Evolutionary conservation across 768 basidiomycete species (phyloP), one percentile per base, ranked within the genome.

Genomic region (Boletellus emodensis): DNA sequence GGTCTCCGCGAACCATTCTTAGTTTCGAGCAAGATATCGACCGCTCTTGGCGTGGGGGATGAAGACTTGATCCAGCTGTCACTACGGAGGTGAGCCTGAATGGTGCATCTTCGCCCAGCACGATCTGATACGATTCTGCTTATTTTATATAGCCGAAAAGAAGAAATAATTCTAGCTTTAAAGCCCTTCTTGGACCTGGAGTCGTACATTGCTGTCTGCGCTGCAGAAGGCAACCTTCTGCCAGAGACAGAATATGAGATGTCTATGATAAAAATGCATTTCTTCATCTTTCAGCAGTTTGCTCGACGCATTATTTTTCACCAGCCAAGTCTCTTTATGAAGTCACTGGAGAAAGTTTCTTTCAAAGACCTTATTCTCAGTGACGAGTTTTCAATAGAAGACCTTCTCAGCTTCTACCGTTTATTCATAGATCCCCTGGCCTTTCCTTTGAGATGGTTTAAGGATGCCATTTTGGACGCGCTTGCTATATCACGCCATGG

Each of bases 351-450:
- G 13, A 70, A 58, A 35, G 69, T 66, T 3, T 71, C 68, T 13
- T 58, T 71, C 44, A 59, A 59, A 40, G 68, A 71, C 42, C 44
- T 71, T n/a, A 34, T 70, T 18, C 54, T 70, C 36, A 60, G 63
- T 26, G 60, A 71, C 3, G 61, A 68, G 28, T 68, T 71, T 40
- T 53, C 60, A 0, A 26, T 53, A 0, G 64, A 63, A 5, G 67
- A 71, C 38, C 11, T 55, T 8, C 3, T 18, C 24, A 52, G 33
- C 44, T 58, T 66, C 35, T 0, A 47, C 2, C 18, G 44, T 1
- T 18, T 58, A 15, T 57, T 57, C 15, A 4, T 15, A 7, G 6
- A 22, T 3, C 48, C 39, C 3, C 3, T 65, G 18, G 54, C 3
- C 5, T 51, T 59, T 40, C 57, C 63, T 28, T 38, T 67, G 3